These are phyloP conservation scores for Escallonia rubra DNA, from an alignment of 129 eudicot genomes.

Conservation along the genomic window DNA sequence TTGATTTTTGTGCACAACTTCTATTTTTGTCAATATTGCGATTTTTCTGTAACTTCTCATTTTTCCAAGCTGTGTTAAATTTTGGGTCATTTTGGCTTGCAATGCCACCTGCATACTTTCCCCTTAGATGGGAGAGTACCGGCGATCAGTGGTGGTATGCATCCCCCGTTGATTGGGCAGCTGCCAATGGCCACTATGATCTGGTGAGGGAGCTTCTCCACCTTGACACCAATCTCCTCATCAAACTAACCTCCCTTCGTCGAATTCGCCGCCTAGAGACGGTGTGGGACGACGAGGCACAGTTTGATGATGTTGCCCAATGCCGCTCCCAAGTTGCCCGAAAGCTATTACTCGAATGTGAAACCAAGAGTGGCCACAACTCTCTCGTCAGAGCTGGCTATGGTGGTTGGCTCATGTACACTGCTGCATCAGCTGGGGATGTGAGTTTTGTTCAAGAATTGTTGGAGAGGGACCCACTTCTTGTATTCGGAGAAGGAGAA, in stretches of 20 bases:
- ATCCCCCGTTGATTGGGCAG: conserved; percentile 82
- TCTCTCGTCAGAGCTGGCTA: conserved; percentile 79
- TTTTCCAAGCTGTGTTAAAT: neutral
- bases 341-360: conserved; percentile 54
- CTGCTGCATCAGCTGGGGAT: conserved; percentile 97
- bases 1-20: conserved; percentile 3
- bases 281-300: conserved; percentile 82
- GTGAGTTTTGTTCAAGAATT: conserved; percentile 58
- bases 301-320: conserved; percentile 45
- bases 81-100: neutral
- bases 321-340: conserved; percentile 65
- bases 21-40: neutral
- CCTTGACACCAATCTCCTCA: conserved; percentile 72
- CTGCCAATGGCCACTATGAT: conserved; percentile 87
- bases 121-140: conserved; percentile 91
- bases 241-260: conserved; percentile 77
- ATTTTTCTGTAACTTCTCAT: neutral
- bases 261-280: conserved; percentile 78
- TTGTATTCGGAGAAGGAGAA: conserved; percentile 87
- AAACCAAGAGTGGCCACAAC: conserved; percentile 42
- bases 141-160: conserved; percentile 99
- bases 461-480: conserved; percentile 49
- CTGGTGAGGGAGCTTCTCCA: conserved; percentile 71
- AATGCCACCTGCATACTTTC: conserved; percentile 52
- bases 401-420: conserved; percentile 95